phyloP scores from a whole-genome alignment of 805 yeast species.

The Grigorovia humatica region DNA sequence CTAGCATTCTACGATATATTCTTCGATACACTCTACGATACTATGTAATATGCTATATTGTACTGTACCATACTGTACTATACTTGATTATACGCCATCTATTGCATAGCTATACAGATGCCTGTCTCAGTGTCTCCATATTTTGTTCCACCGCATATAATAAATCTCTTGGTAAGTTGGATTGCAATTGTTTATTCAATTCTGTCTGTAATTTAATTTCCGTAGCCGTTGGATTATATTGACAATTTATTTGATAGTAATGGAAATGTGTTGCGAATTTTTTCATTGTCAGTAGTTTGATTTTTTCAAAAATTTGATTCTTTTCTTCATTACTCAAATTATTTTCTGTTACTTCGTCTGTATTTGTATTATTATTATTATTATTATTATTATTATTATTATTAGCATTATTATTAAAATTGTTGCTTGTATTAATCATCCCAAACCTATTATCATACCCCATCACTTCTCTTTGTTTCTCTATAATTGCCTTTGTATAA shows the following conservation, averaged over 20 bases:
- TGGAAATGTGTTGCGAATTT: constrained; percentile 29
- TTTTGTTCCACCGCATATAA: constrained; percentile 22
- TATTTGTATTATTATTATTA: background rate
- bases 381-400: background rate
- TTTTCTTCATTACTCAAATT: constrained; percentile 3
- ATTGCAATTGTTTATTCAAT: constrained; percentile 18
- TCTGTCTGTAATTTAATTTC: constrained; percentile 25
- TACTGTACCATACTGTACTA: too few relatives aligned
- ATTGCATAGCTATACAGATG: background rate
- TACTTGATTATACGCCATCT: too few relatives aligned
- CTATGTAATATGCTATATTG: too few relatives aligned
- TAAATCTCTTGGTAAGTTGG: constrained; percentile 21
- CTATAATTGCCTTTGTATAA: constrained; percentile 30
- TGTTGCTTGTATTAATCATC: background rate
- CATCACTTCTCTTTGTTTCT: constrained; percentile 16
- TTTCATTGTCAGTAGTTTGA: constrained; percentile 26
- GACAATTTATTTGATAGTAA: constrained; percentile 23
- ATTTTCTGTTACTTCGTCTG: background rate
- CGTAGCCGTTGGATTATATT: constrained; percentile 26
- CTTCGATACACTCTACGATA: too few relatives aligned
- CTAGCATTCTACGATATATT: too few relatives aligned
- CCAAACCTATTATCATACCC: background rate
- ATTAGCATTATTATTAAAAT: background rate
- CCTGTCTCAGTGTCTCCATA: constrained; percentile 21
- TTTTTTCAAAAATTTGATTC: constrained; percentile 24